These are phyloP conservation scores for Brassica balearica DNA, from an alignment of 441 rosid genomes.

Conservation along the genomic window DNA sequence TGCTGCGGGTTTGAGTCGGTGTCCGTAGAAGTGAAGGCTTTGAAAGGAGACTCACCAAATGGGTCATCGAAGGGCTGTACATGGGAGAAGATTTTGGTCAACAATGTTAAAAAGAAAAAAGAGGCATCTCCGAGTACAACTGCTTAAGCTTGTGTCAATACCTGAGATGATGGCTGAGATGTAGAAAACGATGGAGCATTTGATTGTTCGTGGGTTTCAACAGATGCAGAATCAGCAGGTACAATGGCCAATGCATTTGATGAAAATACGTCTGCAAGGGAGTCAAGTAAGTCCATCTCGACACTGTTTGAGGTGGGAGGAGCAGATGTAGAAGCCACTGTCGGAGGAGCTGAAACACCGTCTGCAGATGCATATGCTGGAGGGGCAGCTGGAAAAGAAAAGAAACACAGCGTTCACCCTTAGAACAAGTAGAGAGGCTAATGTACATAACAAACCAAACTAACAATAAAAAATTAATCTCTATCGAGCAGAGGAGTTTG, in stretches of 20 bases:
- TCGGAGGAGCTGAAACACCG: conserved; percentile 45
- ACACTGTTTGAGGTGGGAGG: conserved; percentile 58
- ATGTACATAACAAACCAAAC: conserved; percentile 18
- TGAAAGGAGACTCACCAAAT: conserved; percentile 95
- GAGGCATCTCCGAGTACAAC: background rate
- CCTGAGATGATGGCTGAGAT: conserved; percentile 81
- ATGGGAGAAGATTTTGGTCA: conserved; percentile 23
- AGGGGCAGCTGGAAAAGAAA: conserved; percentile 48
- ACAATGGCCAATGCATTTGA: conserved; percentile 78
- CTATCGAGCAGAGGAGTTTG: conserved; percentile 13
- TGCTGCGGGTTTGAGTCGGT: conserved; percentile 50
- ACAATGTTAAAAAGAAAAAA: background rate
- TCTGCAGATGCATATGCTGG: conserved; percentile 34
- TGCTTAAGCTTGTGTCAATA: conserved; percentile 36
- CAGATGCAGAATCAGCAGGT: conserved; percentile 57
- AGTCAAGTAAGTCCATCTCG: conserved; percentile 88
- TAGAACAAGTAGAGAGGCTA: conserved; percentile 7
- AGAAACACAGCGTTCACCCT: conserved; percentile 8
- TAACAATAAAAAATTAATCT: background rate
- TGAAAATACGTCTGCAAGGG: conserved; percentile 75
- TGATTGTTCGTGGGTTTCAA: conserved; percentile 57
- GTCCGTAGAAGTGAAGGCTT: conserved; percentile 64
- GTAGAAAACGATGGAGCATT: conserved; percentile 58
- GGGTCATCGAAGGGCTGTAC: conserved; percentile 92
- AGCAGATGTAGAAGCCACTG: conserved; percentile 50